Base-by-base conservation (phyloP, 768 basidiomycete genomes). In the Phylloporus scabripes region DNA sequence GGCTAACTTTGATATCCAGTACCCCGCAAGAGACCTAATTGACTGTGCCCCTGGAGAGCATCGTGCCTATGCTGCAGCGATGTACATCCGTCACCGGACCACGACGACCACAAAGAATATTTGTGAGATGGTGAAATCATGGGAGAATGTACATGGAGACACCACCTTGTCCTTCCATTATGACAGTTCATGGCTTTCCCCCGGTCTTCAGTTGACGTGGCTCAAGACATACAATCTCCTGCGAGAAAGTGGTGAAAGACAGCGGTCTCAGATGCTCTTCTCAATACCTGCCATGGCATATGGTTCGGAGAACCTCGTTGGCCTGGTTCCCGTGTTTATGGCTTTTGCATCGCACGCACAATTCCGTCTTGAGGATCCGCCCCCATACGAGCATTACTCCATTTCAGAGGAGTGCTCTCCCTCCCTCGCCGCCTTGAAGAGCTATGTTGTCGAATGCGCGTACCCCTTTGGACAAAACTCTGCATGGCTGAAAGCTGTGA, bases 201-300 rank as follows among this genome's bases (percentile, higher is more conserved):
- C 53, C 1, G 11, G 45, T 21, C 53, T 69, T 7, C 21, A 54
- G 0, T 29, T 47, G 5, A 42, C 48, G 4, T 70, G 64, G 55
- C 45, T 70, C 33, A 51, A 61, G 12, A 37, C 58, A 5, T 69
- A 67, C 17, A 40, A 66, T 34, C 20, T 55, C 9, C 61, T 58
- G 41, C 62, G 60, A 42, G 11, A 17, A 21, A 46, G 49, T n/a
- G 8, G 34, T 7, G 49, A 33, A 12, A 6, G 10, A n/a, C 33
- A 58, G 36, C 52, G 48, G 37, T 61, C 46, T 32, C 59, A 52
- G 33, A 18, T 70, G 5, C 42, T 57, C 5, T 70, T 71, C 29
- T 56, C 57, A 7, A 53, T 70, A 17, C 54, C 65, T 15, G 58
- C 65, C 4, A 57, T 67, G 57, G 59, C 46, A 26, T 71, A 66